Base-by-base conservation (phyloP, 2,329 filamentous ascomycete species). In the Cercospora zeae-maydis region DNA sequence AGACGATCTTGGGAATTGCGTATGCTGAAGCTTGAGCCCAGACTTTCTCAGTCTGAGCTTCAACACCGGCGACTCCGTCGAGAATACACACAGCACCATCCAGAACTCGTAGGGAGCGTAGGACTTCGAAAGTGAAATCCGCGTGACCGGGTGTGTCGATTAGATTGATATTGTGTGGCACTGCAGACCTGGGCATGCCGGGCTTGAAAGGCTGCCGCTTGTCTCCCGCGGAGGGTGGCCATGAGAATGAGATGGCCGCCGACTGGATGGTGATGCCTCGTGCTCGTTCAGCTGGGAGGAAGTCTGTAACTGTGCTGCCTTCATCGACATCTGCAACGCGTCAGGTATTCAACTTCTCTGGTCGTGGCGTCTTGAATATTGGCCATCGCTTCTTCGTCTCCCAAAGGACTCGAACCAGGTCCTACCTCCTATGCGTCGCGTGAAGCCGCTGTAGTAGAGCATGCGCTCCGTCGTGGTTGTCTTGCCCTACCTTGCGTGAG, bases 401-500 rank as follows among this genome's bases (percentile, higher is more conserved):
- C n/a, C 37, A 21, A 24, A 27, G 24, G 21, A 49, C 27, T 9
- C 27, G 21, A 49, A 49, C 5, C 21, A 9, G 8, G 14, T 47
- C 71, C 67, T 80, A 85, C 83, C 82, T 79, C 95, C 95, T 73
- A 97, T 87, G 76, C 93, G 84, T 68, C 91, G 84, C 9, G 93
- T 96, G 66, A 93, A 88, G 54, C 95, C 93, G 75, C 92, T 96
- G 73, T 97, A 96, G 75, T 92, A 98, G 73, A 99, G 89, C 93
- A 98, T 98, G 63, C 95, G 92, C 86, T 99, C 95, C 3, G 95
- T 98, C 0, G 95, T 99, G 0, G 95, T 98, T 1, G 95, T 99
- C 82, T 99, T 99, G 8, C 95, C 95, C 83, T 86, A 70, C 42
- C 21, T 1, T 14, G 74, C n/a, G 67, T 67, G 55, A 67, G 66